A percentile compares a stretch with the other conserved stretches of the same genome.
These are phyloP conservation scores for Thermoascus crustaceus DNA, from an alignment of 2,329 filamentous ascomycete species.

Conservation along the genomic window DNA sequence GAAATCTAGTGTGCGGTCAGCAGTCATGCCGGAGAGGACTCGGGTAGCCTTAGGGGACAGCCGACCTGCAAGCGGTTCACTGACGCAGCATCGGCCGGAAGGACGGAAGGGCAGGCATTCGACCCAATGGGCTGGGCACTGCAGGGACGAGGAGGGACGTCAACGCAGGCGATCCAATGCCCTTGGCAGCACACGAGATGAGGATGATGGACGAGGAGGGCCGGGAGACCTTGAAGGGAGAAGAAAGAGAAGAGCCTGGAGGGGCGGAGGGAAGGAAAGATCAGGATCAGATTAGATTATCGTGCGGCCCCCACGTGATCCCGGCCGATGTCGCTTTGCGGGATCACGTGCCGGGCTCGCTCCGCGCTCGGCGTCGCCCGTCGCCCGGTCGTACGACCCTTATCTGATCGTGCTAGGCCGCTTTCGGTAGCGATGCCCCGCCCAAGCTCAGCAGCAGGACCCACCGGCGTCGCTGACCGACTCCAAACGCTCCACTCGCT, in stretches of 20 bases:
- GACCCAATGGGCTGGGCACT: conserved; percentile 18
- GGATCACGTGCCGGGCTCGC: not conserved
- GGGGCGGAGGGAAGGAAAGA: not conserved
- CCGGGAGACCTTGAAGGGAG: not conserved
- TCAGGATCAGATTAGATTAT: conserved; percentile 5
- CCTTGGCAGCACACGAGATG: not conserved
- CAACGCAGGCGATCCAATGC: not conserved
- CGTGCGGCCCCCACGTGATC: conserved; percentile 3
- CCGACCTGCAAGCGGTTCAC: conserved; percentile 11
- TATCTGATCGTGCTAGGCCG: not conserved
- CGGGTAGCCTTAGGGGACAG: conserved; percentile 13
- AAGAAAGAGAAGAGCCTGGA: conserved; percentile 1
- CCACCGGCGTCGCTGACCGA: no score
- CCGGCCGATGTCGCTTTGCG: conserved; percentile 3
- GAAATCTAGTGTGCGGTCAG: conserved; percentile 15
- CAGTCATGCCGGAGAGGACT: conserved; percentile 9
- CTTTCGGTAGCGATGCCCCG: not conserved
- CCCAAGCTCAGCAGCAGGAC: no score
- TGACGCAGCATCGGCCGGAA: conserved; percentile 23
- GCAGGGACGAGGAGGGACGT: not conserved
- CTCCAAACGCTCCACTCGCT: no score
- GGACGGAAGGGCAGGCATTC: conserved; percentile 27
- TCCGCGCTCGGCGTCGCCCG: not conserved
- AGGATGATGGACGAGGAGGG: not conserved
- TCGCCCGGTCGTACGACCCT: not conserved